phyloP scores from a whole-genome alignment of 2,329 filamentous ascomycete species.

The Sclerotinia subarctica region DNA sequence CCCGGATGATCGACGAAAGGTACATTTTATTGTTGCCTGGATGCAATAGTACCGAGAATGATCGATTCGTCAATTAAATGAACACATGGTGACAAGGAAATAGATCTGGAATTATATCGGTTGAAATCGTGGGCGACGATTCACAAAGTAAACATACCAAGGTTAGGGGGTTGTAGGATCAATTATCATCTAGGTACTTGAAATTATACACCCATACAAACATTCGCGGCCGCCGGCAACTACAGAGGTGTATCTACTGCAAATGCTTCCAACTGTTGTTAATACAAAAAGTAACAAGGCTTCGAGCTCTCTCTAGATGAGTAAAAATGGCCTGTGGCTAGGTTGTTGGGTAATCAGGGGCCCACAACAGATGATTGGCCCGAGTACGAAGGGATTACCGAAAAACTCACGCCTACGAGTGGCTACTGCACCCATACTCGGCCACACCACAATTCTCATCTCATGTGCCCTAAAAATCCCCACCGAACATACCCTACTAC shows the following conservation, averaged over 20 bases:
- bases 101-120: slow-evolving; percentile 5
- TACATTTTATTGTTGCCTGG: slow-evolving; percentile 15
- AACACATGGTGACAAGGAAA: slow-evolving; percentile 13
- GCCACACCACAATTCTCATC: not conserved
- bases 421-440: slow-evolving; percentile 17
- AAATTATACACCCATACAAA: not conserved
- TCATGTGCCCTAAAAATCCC: slow-evolving; percentile 3
- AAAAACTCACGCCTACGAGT: slow-evolving; percentile 2
- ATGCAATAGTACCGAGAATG: slow-evolving; percentile 7
- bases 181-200: not conserved
- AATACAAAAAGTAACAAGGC: not conserved
- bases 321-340: slow-evolving; percentile 6
- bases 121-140: not conserved
- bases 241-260: not conserved
- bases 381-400: slow-evolving; percentile 15
- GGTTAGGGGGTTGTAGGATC: not conserved
- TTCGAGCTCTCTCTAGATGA: not conserved
- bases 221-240: not conserved
- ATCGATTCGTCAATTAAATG: not conserved
- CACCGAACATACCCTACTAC: not conserved
- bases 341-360: not conserved
- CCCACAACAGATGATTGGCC: slow-evolving; percentile 8
- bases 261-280: too few relatives aligned
- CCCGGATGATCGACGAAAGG: slow-evolving; percentile 15
- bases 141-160: too few relatives aligned